phyloP scores from a whole-genome alignment of 805 yeast species.

The Saturnispora sanitii region DNA sequence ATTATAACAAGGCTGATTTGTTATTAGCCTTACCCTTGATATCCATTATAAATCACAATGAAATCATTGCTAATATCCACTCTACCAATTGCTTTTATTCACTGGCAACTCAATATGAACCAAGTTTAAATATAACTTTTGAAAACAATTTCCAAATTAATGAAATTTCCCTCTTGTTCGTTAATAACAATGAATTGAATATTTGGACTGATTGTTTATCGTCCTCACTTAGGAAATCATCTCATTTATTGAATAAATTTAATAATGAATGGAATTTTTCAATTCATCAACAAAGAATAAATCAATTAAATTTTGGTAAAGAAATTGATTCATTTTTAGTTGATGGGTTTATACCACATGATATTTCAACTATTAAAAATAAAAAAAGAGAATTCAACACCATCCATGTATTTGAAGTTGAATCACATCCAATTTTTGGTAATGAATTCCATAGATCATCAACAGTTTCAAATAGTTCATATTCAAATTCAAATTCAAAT shows the following conservation, averaged over 20 bases:
- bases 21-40: slow-evolving; percentile 41
- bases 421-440: neutral
- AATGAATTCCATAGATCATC: neutral
- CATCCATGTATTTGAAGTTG: slow-evolving; percentile 5
- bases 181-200: slow-evolving; percentile 26
- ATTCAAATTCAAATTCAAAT: neutral
- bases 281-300: slow-evolving; percentile 12
- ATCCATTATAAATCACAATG: slow-evolving; percentile 16
- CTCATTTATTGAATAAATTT: slow-evolving; percentile 8
- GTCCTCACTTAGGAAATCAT: slow-evolving; percentile 3
- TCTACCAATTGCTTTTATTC: slow-evolving; percentile 22
- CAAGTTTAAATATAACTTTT: slow-evolving; percentile 36
- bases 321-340: slow-evolving; percentile 10
- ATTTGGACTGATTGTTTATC: slow-evolving; percentile 32
- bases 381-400: neutral
- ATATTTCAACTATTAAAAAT: slow-evolving; percentile 1
- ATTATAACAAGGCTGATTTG: slow-evolving; percentile 27
- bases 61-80: slow-evolving; percentile 5
- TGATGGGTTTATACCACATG: slow-evolving; percentile 5
- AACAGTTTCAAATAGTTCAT: neutral
- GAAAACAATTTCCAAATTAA: slow-evolving; percentile 33
- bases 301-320: slow-evolving; percentile 8
- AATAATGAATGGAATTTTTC: slow-evolving; percentile 18
- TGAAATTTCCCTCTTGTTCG: slow-evolving; percentile 35
- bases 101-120: slow-evolving; percentile 24